Base-by-base conservation (phyloP, 202 grass and related monocot genomes). In the Eragrostis tef region DNA sequence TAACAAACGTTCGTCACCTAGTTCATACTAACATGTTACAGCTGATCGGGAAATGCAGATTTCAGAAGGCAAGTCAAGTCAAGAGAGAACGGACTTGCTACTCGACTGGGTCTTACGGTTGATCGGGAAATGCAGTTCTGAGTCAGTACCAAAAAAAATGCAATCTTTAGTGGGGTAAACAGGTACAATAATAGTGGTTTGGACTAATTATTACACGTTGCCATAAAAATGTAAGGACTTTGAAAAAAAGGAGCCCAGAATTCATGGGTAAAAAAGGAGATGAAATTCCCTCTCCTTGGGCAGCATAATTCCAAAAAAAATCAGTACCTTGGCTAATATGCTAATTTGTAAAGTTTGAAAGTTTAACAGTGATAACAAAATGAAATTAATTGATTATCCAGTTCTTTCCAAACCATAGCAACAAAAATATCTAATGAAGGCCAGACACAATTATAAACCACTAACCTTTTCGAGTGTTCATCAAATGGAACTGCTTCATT, bases 391-490 rank as follows among this genome's bases (percentile, higher is more conserved):
- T 44, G 49, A 54, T 29, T 75, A 43, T 13, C 56, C 8, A 16
- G 17, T 62, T 64, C 36, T 73, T 43, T 46, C 16, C 45, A 71
- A 64, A 79, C 15, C 3, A 62, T 48, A 75, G 76, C 67, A 84
- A 47, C 26, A 79, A 74, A 47, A 79, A 62, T 74, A 68, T 26
- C 10, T 67, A 22, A 16, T 19, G 51, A 68, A 41, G 59, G 26
- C 36, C 52, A 20, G 36, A 78, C 21, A 83, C 26, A 22, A 53
- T 49, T 60, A 83, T 21, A 73, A 77, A 68, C 6, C 27, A 91
- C 81, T 44, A 84, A 91, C 89, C 89, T 85, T 81, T 85, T 50
- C 13, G 63, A 86, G 22, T 81, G 44, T 25, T 25, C 72, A 69
- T 81, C 67, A 48, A 48, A 63, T 81, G 49, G 71, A 87, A 67